Evolutionary conservation across 2,329 filamentous ascomycete genomes (phyloP).

Genomic region (Aspergillus fijiensis): DNA sequence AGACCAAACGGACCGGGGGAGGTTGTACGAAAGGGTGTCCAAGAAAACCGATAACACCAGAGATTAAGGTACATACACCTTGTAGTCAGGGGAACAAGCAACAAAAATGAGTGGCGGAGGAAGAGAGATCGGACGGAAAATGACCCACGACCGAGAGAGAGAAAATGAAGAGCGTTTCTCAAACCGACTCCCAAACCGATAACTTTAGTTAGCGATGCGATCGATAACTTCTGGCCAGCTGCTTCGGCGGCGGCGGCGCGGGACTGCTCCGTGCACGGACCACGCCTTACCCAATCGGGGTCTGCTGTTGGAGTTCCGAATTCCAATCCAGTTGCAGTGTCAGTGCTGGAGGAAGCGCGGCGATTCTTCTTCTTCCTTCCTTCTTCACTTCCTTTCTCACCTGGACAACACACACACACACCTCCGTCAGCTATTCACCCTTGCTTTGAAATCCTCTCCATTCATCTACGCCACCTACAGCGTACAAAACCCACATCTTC

Average conservation of each 20-base stretch:
- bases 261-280: neutral
- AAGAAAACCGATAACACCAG: neutral
- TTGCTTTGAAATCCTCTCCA: neutral
- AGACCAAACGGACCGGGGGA: neutral
- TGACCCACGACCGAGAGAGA: too few relatives aligned
- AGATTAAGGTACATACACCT: too few relatives aligned
- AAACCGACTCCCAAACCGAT: too few relatives aligned
- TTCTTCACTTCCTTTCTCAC: neutral
- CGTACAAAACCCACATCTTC: neutral
- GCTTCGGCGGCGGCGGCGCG: neutral
- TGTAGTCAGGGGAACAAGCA: too few relatives aligned
- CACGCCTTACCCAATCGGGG: conserved; percentile 1
- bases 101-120: too few relatives aligned
- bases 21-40: neutral
- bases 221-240: neutral
- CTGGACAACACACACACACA: too few relatives aligned
- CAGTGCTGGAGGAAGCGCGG: neutral
- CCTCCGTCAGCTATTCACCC: neutral
- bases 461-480: neutral
- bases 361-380: neutral
- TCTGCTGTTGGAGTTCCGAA: neutral
- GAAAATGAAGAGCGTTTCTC: too few relatives aligned
- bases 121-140: too few relatives aligned
- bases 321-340: too few relatives aligned
- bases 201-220: too few relatives aligned